Evolutionary conservation across 2,329 filamentous ascomycete genomes (phyloP), one percentile per base, ranked within the genome.

Genomic region (Colletotrichum sp.): DNA sequence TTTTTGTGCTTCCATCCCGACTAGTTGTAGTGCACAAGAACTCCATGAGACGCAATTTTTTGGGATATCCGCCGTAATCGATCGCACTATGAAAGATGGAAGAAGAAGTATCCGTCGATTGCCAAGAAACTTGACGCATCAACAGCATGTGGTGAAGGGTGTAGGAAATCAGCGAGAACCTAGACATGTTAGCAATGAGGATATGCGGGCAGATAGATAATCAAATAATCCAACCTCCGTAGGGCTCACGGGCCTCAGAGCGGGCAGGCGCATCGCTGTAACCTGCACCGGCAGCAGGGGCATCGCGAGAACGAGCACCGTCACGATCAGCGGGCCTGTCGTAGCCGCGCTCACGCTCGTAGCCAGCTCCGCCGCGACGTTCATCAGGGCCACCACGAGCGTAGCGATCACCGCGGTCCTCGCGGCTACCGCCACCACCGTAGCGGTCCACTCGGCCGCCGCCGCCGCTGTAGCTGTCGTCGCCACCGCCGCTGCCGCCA

Each of bases 311-410:
- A 72, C 86, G 85, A 57, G 83, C 79, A 71, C 83, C 80, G 44
- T 87, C 85, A 63, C 86, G 86, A 28, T 87, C 86, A 68, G 65
- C 72, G 65, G 59, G 74, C 64, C 32, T 76, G n/a, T 75, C 73
- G 25, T 72, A 71, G 68, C 81, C 83, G 68, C 88, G 87, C 68
- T 91, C 88, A 65, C 89, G 89, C 19, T 89, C 89, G 75, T 90
- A 89, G 55, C 86, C 87, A 76, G 87, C 85, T 27, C 70, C 85
- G 39, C 68, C 70, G 44, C 81, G 76, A 48, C 78, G 79, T 22
- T 86, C 85, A 77, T 87, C 83, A 44, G 85, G 82, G 39, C 86
- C 86, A 74, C 90, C 68, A 78, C 82, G 80, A 61, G 86, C 85
- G 77, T 85, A 84, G 76, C 85, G 85, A 72, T 88, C 87, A 77